These are phyloP conservation scores for Neohortaea acidophila DNA, from an alignment of 495 filamentous ascomycete genomes.

Conservation along the genomic window DNA sequence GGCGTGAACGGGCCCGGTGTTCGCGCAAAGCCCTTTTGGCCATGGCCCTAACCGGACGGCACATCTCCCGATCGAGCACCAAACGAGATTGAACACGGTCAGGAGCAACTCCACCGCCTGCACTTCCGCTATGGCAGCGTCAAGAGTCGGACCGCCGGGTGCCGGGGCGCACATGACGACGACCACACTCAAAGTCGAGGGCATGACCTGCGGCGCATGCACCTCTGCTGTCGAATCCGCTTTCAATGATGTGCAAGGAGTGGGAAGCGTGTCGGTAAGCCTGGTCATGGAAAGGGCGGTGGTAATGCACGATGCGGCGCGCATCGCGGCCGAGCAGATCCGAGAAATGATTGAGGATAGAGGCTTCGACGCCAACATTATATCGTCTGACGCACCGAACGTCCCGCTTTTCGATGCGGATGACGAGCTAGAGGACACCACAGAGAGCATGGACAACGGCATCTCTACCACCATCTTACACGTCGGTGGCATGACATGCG, in stretches of 20 bases:
- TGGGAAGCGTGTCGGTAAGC: conserved; percentile 73
- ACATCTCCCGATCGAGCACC: too few relatives aligned
- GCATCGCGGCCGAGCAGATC: conserved; percentile 55
- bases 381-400: conserved; percentile 56
- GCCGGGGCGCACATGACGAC: conserved; percentile 61
- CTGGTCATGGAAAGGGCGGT: conserved; percentile 87
- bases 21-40: too few relatives aligned
- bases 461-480: conserved; percentile 64
- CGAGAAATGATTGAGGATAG: conserved; percentile 81
- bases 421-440: conserved; percentile 18
- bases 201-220: conserved; percentile 92
- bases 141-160: too few relatives aligned
- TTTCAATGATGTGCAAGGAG: conserved; percentile 65
- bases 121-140: too few relatives aligned
- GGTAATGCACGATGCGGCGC: conserved; percentile 68
- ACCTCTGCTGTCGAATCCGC: conserved; percentile 74
- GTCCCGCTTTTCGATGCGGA: conserved; percentile 13
- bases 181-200: conserved; percentile 76
- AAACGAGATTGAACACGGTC: too few relatives aligned
- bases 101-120: too few relatives aligned
- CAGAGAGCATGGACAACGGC: conserved; percentile 16
- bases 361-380: conserved; percentile 86
- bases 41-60: too few relatives aligned
- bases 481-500: conserved; percentile 96
- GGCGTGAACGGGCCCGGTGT: too few relatives aligned